Evolutionary conservation across 495 filamentous ascomycete species (phyloP).

Genomic region (Penicillium odoratum): DNA sequence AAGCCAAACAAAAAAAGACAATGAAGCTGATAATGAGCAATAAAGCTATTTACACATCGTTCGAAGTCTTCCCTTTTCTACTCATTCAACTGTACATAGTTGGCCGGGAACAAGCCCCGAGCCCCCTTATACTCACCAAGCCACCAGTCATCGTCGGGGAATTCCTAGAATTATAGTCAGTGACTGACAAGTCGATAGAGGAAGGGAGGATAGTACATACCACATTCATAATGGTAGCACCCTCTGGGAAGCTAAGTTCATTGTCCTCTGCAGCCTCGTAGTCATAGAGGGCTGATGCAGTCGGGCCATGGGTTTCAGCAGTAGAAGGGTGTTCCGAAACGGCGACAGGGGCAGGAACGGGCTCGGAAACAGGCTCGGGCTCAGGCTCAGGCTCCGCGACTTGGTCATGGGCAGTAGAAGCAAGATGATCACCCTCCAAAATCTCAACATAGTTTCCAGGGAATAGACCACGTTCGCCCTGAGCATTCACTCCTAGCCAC

Average conservation of each 20-base stretch:
- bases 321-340: slow-evolving; percentile 16
- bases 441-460: slow-evolving; percentile 96
- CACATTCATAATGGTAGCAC: slow-evolving; percentile 67
- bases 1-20: neutral
- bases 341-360: slow-evolving; percentile 3
- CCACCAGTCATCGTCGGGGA: slow-evolving; percentile 99
- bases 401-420: slow-evolving; percentile 21
- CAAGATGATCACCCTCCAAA: slow-evolving; percentile 55
- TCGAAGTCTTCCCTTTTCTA: slow-evolving; percentile 26
- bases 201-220: slow-evolving; percentile 44
- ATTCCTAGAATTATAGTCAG: slow-evolving; percentile 60
- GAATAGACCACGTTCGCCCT: slow-evolving; percentile 85
- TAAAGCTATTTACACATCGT: slow-evolving; percentile 10
- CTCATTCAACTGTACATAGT: slow-evolving; percentile 70
- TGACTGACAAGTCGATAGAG: neutral
- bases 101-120: slow-evolving; percentile 87
- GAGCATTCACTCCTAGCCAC: slow-evolving; percentile 89
- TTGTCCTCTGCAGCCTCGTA: slow-evolving; percentile 98
- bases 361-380: slow-evolving; percentile 7
- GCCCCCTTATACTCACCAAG: slow-evolving; percentile 78
- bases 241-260: slow-evolving; percentile 91
- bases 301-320: slow-evolving; percentile 46
- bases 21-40: slow-evolving; percentile 3
- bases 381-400: slow-evolving; percentile 15
- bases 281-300: slow-evolving; percentile 87